Evolutionary conservation across 768 basidiomycete species (phyloP).

Genomic region (Kwoniella sp.): DNA sequence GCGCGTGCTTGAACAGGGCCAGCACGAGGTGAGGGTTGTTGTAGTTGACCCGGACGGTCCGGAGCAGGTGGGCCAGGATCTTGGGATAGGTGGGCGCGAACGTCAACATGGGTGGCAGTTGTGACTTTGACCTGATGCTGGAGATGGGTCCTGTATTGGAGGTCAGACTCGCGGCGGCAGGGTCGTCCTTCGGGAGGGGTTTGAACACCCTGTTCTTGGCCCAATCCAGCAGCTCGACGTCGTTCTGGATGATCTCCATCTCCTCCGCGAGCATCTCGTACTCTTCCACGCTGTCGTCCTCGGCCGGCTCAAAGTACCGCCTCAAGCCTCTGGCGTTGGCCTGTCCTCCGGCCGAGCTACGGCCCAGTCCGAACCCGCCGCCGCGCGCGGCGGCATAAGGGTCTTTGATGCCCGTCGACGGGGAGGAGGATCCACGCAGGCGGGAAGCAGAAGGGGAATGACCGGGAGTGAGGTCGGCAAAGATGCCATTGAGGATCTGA

Average conservation of each 20-base stretch:
- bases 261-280: conserved; percentile 42
- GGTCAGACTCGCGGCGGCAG: not conserved
- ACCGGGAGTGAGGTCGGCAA: conserved; percentile 17
- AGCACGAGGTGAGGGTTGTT: conserved; percentile 74
- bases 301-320: conserved; percentile 3
- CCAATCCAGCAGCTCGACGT: conserved; percentile 38
- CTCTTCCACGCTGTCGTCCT: conserved; percentile 22
- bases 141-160: not conserved
- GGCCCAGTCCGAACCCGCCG: conserved; percentile 2
- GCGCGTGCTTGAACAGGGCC: conserved; percentile 74
- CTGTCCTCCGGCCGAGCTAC: not conserved
- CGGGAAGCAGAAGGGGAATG: not conserved
- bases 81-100: conserved; percentile 63
- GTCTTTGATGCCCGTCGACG: not conserved
- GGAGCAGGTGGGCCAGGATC: conserved; percentile 72
- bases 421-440: not conserved
- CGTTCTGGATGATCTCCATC: conserved; percentile 23
- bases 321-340: conserved; percentile 1
- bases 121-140: too few relatives aligned
- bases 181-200: conserved; percentile 1
- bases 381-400: not conserved
- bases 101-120: not conserved
- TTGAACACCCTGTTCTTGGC: conserved; percentile 28
- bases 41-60: conserved; percentile 71
- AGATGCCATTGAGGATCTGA: conserved; percentile 23